phyloP scores from a whole-genome alignment of 2,329 filamentous ascomycete genomes.

The Neodidymelliopsis sp. region DNA sequence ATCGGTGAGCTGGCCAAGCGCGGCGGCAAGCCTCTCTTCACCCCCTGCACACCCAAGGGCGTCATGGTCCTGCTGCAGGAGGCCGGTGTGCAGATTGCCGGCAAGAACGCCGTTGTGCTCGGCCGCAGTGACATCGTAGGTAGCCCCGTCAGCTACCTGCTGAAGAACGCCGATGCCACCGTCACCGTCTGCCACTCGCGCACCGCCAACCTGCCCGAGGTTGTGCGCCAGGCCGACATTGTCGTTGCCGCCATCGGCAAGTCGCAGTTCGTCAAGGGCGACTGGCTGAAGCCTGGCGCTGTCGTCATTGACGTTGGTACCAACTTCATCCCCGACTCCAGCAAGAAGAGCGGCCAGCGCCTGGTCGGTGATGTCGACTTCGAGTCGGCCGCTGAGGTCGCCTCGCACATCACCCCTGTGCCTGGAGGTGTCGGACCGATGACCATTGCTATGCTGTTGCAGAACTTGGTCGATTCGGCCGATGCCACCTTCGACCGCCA shows the following conservation, averaged over 20 bases:
- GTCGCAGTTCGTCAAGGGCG: slow-evolving; percentile 86
- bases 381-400: slow-evolving; percentile 81
- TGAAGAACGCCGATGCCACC: slow-evolving; percentile 95
- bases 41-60: slow-evolving; percentile 95
- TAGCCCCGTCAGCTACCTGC: slow-evolving; percentile 92
- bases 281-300: slow-evolving; percentile 94
- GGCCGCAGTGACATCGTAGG: slow-evolving; percentile 97
- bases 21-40: slow-evolving; percentile 86
- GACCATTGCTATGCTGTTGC: slow-evolving; percentile 97
- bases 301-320: slow-evolving; percentile 98
- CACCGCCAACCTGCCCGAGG: slow-evolving; percentile 74
- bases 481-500: slow-evolving; percentile 82
- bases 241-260: slow-evolving; percentile 91
- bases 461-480: slow-evolving; percentile 91
- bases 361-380: slow-evolving; percentile 96
- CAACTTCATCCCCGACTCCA: slow-evolving; percentile 88
- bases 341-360: slow-evolving; percentile 90
- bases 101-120: slow-evolving; percentile 93
- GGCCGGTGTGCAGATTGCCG: slow-evolving; percentile 80
- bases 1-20: slow-evolving; percentile 97
- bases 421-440: slow-evolving; percentile 97
- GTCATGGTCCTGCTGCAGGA: slow-evolving; percentile 92
- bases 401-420: slow-evolving; percentile 93
- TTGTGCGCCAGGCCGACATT: slow-evolving; percentile 86
- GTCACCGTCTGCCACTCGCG: slow-evolving; percentile 96